Base-by-base conservation (phyloP, 306 rosid genomes). In the Lupinus albus region DNA sequence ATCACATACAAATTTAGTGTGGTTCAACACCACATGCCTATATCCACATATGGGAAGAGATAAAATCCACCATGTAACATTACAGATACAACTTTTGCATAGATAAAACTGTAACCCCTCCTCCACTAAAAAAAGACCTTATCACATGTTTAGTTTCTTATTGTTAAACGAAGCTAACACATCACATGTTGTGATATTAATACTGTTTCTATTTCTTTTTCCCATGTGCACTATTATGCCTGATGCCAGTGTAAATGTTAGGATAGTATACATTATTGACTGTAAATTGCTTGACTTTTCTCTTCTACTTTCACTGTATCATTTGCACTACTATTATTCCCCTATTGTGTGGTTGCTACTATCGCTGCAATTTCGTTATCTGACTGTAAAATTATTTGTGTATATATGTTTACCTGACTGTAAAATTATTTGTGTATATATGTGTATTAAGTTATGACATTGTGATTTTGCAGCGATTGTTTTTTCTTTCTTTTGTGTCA, bases 221-320 rank as follows among this genome's bases (percentile, higher is more conserved):
- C 4, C 30, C 64, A 25, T 53, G 70, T 18, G 51, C 71, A 21
- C 48, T 11, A 20, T 41, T 47, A 72, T 53, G 53, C 61, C 35
- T 49, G 56, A 53, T 39, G 46, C 48, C 54, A 47, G 1, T 65
- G 10, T 36, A 10, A 65, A 18, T 56, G 21, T 65, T 74, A 65
- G 30, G 61, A 14, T 21, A 42, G 32, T 28, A 45, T 54, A 54
- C 28, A n/a, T n/a, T n/a, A n/a, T n/a, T n/a, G n/a, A n/a, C n/a
- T n/a, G n/a, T n/a, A n/a, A n/a, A n/a, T n/a, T n/a, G 59, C 63
- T 39, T 58, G 38, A 39, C 11, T 45, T 41, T 9, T 35, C 8
- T 48, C 18, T 59, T n/a, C 33, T 48, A 47, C 65, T 44, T 41
- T 45, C 13, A 11, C 12, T 18, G 18, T 14, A 69, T 14, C 15